These are phyloP conservation scores for Pichia sp. DNA, from an alignment of 1,139 yeast genomes.

Conservation along the genomic window DNA sequence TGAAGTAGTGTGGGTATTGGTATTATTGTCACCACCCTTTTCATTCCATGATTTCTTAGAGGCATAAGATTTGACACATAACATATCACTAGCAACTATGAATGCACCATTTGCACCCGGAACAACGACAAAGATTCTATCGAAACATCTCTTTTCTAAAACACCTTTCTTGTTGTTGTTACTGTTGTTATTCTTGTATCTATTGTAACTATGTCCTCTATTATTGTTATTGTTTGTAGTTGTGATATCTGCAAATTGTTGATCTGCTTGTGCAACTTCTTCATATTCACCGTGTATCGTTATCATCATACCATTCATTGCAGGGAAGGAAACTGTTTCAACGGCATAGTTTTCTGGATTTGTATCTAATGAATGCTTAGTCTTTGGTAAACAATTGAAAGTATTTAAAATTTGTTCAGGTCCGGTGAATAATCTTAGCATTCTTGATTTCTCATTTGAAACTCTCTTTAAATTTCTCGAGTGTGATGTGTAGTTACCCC, in stretches of 20 bases:
- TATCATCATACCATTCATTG: slow-evolving; percentile 73
- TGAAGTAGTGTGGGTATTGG: background rate
- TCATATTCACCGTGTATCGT: slow-evolving; percentile 82
- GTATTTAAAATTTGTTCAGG: slow-evolving; percentile 59
- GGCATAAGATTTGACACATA: slow-evolving; percentile 64
- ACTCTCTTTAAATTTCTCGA: slow-evolving; percentile 79
- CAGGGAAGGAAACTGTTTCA: slow-evolving; percentile 74
- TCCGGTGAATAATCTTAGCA: slow-evolving; percentile 66
- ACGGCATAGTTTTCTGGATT: slow-evolving; percentile 69
- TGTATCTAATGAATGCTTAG: slow-evolving; percentile 66
- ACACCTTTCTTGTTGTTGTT: slow-evolving; percentile 34
- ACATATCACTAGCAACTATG: slow-evolving; percentile 81
- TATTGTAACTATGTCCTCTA: slow-evolving; percentile 20
- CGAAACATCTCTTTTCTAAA: slow-evolving; percentile 75
- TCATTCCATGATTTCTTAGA: slow-evolving; percentile 57
- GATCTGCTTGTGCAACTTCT: slow-evolving; percentile 46
- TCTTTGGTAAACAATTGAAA: slow-evolving; percentile 68
- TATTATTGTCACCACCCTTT: background rate
- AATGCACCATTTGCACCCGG: slow-evolving; percentile 70
- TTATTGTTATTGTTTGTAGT: slow-evolving; percentile 13
- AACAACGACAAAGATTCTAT: slow-evolving; percentile 76
- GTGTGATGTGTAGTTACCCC: slow-evolving; percentile 62
- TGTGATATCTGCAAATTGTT: slow-evolving; percentile 18
- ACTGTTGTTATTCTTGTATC: slow-evolving; percentile 13
- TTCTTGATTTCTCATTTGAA: slow-evolving; percentile 56